A percentile compares a stretch with the other conserved stretches of the same genome.
Conservation (phyloP, 805 yeast species). For the Lachancea cidri region DNA sequence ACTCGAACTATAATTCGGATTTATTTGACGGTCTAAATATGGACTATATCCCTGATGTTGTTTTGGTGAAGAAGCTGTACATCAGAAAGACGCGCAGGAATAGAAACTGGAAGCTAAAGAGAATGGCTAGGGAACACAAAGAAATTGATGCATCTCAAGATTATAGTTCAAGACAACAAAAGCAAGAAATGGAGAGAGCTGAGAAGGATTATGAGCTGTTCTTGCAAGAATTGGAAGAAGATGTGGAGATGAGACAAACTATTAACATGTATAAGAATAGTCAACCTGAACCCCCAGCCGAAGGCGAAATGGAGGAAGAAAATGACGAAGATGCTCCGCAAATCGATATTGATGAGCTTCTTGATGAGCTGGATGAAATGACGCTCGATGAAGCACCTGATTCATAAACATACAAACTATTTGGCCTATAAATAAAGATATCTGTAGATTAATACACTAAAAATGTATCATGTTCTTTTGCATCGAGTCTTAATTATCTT, state of each 20-base stretch:
- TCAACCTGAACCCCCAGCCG: slow-evolving; percentile 21
- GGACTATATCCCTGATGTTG: slow-evolving; percentile 73
- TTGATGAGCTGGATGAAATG: slow-evolving; percentile 94
- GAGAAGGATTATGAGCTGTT: slow-evolving; percentile 93
- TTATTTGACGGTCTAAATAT: slow-evolving; percentile 67
- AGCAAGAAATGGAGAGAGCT: slow-evolving; percentile 85
- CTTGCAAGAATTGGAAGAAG: slow-evolving; percentile 97
- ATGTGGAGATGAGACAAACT: slow-evolving; percentile 85
- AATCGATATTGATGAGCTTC: slow-evolving; percentile 83
- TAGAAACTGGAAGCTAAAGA: slow-evolving; percentile 87
- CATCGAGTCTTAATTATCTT: too few species aligned
- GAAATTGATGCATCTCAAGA: slow-evolving; percentile 76
- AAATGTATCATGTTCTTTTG: too few species aligned
- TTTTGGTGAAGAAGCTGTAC: slow-evolving; percentile 84
- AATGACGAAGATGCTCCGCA: slow-evolving; percentile 84
- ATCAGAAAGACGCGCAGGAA: slow-evolving; percentile 69
- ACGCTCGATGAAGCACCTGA: slow-evolving; percentile 54
- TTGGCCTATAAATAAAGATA: not conserved
- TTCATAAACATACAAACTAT: not conserved
- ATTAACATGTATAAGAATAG: slow-evolving; percentile 80
- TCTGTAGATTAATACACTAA: not conserved
- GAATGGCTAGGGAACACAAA: slow-evolving; percentile 95
- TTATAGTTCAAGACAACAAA: slow-evolving; percentile 60
- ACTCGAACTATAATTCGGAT: slow-evolving; percentile 84
- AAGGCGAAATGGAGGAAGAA: slow-evolving; percentile 44